Base-by-base conservation (phyloP, 2,329 filamentous ascomycete species). In the Hirsutella minnesotensis region DNA sequence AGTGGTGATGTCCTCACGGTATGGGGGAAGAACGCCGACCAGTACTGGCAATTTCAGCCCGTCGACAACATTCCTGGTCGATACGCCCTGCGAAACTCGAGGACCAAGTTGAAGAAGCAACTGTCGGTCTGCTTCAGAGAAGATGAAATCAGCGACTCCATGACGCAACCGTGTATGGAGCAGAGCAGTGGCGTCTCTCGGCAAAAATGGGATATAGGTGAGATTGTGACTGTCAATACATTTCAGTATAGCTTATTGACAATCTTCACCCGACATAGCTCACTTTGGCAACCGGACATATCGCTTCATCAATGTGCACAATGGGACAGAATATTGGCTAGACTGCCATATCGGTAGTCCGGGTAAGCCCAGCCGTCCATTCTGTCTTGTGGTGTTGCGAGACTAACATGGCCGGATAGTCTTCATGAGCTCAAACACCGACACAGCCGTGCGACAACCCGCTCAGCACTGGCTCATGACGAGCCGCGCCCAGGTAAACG, bases 381-480 rank as follows among this genome's bases (percentile, higher is more conserved):
- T n/a, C n/a, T n/a, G n/a, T n/a, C n/a, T n/a, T n/a, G n/a, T n/a
- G n/a, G n/a, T n/a, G n/a, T n/a, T n/a, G n/a, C 12, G 24, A 27
- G 7, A 27, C 7, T 7, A 27, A 27, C 7, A 27, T 27, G 12
- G 12, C 12, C 24, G 7, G 24, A 48, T 56, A 3, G 47, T 53
- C 9, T 47, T 54, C 22, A 49, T 47, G 33, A 13, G 8, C 8
- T 3, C 13, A 16, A 34, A 34, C 15, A 34, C 16, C 33, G 15
- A 34, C 33, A 0, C 8, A 8, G 41, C 49, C 1, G 48, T 50
- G 1, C 48, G 49, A 2, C 56, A 61, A 40, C 48, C 49, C 1
- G 57, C 58, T 0, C 60, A 62, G 31, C 58, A 56, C 9, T 64
- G 60, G 60, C 46, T 62, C 35, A 53, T 62, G 50, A 56, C 53